Base-by-base conservation (phyloP, 23 red algal species). In the Porphyridium purpureum region DNA sequence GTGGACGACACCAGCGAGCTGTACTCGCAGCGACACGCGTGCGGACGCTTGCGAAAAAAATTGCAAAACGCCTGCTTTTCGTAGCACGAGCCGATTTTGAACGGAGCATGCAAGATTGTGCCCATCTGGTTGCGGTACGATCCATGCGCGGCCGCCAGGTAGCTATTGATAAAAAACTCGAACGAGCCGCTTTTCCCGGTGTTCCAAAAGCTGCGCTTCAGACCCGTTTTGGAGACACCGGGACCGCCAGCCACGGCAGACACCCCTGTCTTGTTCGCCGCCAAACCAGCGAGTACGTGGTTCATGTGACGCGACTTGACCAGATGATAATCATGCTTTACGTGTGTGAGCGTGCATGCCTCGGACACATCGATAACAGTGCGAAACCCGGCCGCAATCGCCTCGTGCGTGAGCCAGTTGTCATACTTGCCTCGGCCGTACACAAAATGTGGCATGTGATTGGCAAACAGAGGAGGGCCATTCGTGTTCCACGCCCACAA, bases 401-500 rank as follows among this genome's bases (percentile, higher is more conserved):
- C 70, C 57, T 94, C 88, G 60, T 94, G 88, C 4, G 77, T 83
- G 6, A 94, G 47, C 88, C 88, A 94, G 47, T 94, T 94, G 44
- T 84, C 88, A 48, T 94, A 94, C 60, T 94, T 94, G 27, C 88
- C 88, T 20, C 88, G 54, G 25, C 88, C 88, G 41, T 82, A 85
- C 7, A 86, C 69, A 33, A 94, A 94, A 8, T 64, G 71, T 3
- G 88, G 88, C 72, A 94, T 94, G 4, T 54, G 58, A 11, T 8
- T n/a, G 41, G 76, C 69, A 57, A 84, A 84, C 50, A 94, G 59
- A 1, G 33, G 66, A 21, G 67, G 67, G 28, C 69, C 69, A 8
- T 75, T 36, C 24, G 64, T 69, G 30, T 72, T 79, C 88, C 88
- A 94, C 11, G 88, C 88, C 76, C 77, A 94, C 1, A 84, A 47